Conservation (phyloP, 257 asterid species). For the Fraxinus excelsior region DNA sequence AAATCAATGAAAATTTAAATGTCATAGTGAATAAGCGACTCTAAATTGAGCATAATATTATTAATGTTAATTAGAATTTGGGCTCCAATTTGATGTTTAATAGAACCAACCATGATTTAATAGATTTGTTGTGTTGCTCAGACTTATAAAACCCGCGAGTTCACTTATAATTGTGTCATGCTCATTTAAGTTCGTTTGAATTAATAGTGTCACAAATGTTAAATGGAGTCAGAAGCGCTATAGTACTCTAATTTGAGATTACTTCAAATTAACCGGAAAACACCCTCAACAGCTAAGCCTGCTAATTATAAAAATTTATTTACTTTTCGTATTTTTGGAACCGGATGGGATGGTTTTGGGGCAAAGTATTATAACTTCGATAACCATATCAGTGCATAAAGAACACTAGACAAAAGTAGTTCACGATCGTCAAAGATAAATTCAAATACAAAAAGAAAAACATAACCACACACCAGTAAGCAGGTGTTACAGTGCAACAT, state of each 20-base stretch:
- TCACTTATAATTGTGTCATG: background rate
- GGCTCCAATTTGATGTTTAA: background rate
- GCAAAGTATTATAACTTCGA: background rate
- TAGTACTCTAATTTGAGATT: background rate
- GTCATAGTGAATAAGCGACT: background rate
- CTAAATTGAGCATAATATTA: background rate
- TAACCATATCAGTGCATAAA: background rate
- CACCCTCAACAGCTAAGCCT: too few species aligned
- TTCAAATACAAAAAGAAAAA: constrained; percentile 24
- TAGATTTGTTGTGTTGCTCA: too few species aligned
- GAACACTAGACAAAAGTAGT: constrained; percentile 9
- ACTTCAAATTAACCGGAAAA: background rate
- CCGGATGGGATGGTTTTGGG: too few species aligned
- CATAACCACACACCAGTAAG: constrained; percentile 16
- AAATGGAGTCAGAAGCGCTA: background rate
- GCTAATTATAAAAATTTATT: too few species aligned
- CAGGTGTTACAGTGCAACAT: constrained; percentile 28
- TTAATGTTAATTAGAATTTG: background rate
- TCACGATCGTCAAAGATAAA: constrained; percentile 25
- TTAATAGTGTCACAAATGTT: background rate
- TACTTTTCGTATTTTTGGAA: background rate
- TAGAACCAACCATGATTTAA: background rate
- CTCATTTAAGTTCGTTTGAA: background rate
- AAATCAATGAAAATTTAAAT: background rate
- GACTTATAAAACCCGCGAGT: background rate